Evolutionary conservation across 2,329 filamentous ascomycete species (phyloP).

Genomic region (Aspergillus awamori): DNA sequence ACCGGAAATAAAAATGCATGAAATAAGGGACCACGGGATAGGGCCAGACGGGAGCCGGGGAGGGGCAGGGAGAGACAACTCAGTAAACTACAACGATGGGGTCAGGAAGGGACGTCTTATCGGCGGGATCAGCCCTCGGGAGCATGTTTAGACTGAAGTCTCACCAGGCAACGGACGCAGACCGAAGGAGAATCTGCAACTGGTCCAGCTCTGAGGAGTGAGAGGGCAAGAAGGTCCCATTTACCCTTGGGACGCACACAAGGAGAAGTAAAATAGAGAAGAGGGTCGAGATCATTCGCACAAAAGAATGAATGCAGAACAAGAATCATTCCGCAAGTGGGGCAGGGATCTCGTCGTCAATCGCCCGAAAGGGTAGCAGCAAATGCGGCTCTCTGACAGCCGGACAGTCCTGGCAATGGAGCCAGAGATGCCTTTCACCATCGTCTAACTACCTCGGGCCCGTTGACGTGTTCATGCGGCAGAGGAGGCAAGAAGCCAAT

Average conservation of each 20-base stretch:
- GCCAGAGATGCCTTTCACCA: slow-evolving; percentile 10
- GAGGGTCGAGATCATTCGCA: slow-evolving; percentile 4
- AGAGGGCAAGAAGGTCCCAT: background rate
- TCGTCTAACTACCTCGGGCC: slow-evolving; percentile 21
- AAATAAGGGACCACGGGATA: background rate
- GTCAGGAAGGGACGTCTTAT: slow-evolving; percentile 20
- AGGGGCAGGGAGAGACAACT: slow-evolving; percentile 23
- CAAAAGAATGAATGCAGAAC: slow-evolving; percentile 15
- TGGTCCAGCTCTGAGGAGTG: background rate
- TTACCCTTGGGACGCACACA: background rate
- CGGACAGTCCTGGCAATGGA: slow-evolving; percentile 16
- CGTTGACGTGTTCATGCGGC: slow-evolving; percentile 35
- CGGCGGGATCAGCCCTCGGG: slow-evolving; percentile 20
- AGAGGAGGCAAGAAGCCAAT: slow-evolving; percentile 23
- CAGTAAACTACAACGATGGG: slow-evolving; percentile 21
- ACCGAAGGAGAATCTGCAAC: background rate
- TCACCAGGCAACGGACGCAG: slow-evolving; percentile 9
- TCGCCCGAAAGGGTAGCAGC: slow-evolving; percentile 12
- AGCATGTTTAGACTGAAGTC: slow-evolving; percentile 20
- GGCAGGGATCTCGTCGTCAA: slow-evolving; percentile 18
- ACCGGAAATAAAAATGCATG: background rate
- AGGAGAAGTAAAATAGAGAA: slow-evolving; percentile 4
- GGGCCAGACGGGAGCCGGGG: slow-evolving; percentile 12
- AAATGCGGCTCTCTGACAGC: slow-evolving; percentile 23
- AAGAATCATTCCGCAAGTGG: slow-evolving; percentile 19